These are phyloP conservation scores for Phalaenopsis aphrodite DNA, from an alignment of 106 monocot genomes.

Conservation along the genomic window DNA sequence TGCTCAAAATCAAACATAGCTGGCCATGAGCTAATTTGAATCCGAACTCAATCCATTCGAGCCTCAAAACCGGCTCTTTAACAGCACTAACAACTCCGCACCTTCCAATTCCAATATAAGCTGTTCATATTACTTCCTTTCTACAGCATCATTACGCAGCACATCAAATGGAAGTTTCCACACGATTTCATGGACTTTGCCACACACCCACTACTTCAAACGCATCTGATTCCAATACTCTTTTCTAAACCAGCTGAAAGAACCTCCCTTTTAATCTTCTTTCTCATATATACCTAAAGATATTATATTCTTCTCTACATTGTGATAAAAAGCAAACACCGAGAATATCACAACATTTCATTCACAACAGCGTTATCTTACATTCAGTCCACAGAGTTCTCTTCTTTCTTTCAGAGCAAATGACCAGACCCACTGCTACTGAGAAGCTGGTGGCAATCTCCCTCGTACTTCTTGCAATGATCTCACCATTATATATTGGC, in stretches of 20 bases:
- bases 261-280: background rate
- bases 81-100: too few relatives aligned
- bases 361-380: too few relatives aligned
- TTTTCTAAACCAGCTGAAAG: background rate
- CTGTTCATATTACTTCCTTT: too few relatives aligned
- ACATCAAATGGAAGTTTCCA: background rate
- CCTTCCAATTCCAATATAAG: too few relatives aligned
- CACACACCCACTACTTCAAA: background rate
- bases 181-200: background rate
- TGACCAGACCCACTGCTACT: constrained; percentile 31
- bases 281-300: too few relatives aligned
- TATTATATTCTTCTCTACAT: too few relatives aligned
- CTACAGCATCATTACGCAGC: background rate
- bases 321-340: too few relatives aligned
- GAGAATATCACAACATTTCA: background rate
- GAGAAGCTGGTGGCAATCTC: constrained; percentile 50
- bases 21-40: too few relatives aligned
- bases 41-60: too few relatives aligned
- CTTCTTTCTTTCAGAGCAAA: background rate
- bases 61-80: too few relatives aligned
- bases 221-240: background rate
- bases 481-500: constrained; percentile 77
- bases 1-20: too few relatives aligned
- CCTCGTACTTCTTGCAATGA: constrained; percentile 45
- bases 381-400: background rate